Evolutionary conservation across 129 eudicot species (phyloP), one percentile per base, ranked within the genome.

Genomic region (Dittrichia graveolens): DNA sequence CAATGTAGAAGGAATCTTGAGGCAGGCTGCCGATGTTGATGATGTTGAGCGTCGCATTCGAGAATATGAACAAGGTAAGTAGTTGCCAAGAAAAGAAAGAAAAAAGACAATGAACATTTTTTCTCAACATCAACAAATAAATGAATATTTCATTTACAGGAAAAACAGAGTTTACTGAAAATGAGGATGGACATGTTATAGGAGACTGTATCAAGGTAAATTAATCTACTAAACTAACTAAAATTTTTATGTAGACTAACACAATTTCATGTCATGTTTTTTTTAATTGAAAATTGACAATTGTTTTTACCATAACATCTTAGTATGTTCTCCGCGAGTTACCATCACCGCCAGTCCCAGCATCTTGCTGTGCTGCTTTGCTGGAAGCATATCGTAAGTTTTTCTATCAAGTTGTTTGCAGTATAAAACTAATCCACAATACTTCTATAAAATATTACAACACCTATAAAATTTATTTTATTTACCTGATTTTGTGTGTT

Each of bases 281-380:
- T 37, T 11, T 37, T 24, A 24, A 3, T 48, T 59, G 2, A 47
- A 38, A 43, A 57, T 6, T 19, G 24, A 50, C 49, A 59, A 13
- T 9, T 48, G 62, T 67, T 68, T 40, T 58, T 69, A 58, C 57
- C 19, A 57, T 53, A 46, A n/a, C 43, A 40, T 73, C 80, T 62
- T 78, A 94, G 96, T 88, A 85, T 79, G 86, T 94, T 71, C 85
- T 94, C 15, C 91, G 98, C 42, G 98, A 94, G 83, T 74, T 94
- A 69, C 98, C 98, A 67, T 94, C 98, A 65, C 89, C 96, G 44
- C 98, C 98, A 7, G 96, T 94, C 64, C 98, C 98, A 55, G 96
- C 98, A 60, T 87, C 97, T 80, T 94, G 98, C 77, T 94, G 98
- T 85, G 84, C 88, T 66, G 96, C 98, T 57, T 88, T 94, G 62